Conservation (phyloP, 2,329 filamentous ascomycete genomes). For the Teratosphaeria nubilosa region DNA sequence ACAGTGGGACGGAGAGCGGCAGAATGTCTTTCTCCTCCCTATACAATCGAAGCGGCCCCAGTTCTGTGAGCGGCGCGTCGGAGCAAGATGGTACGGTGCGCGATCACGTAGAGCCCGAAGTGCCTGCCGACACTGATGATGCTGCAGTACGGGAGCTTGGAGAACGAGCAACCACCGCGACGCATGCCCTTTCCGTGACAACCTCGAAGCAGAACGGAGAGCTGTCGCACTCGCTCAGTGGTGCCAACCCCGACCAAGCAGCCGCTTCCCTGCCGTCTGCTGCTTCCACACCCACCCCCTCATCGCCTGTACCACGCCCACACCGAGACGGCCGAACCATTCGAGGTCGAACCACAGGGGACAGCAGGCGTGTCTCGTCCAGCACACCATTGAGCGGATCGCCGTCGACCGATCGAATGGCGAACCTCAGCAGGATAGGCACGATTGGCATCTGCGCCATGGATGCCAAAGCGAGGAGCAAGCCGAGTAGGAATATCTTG, state of each 20-base stretch:
- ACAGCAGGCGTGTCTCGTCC: slow-evolving; percentile 68
- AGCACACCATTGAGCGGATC: slow-evolving; percentile 77
- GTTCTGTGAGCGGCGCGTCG: slow-evolving; percentile 35
- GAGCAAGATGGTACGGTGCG: slow-evolving; percentile 32
- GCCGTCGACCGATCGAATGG: slow-evolving; percentile 60
- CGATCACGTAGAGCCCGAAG: not conserved
- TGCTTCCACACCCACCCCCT: slow-evolving; percentile 56
- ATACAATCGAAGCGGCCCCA: slow-evolving; percentile 49
- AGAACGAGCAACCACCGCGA: slow-evolving; percentile 31
- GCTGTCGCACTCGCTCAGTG: slow-evolving; percentile 27
- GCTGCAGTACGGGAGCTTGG: not conserved
- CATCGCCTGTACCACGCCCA: slow-evolving; percentile 10
- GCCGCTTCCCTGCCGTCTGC: slow-evolving; percentile 56
- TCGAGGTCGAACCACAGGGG: slow-evolving; percentile 36
- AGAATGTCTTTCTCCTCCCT: slow-evolving; percentile 64
- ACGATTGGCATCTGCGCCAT: slow-evolving; percentile 89
- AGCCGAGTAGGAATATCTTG: slow-evolving; percentile 91
- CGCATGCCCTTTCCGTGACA: slow-evolving; percentile 34
- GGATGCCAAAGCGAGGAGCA: slow-evolving; percentile 91
- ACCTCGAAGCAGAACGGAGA: slow-evolving; percentile 36
- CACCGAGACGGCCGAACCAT: slow-evolving; percentile 12
- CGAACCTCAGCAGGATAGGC: slow-evolving; percentile 43
- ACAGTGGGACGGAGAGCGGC: slow-evolving; percentile 39
- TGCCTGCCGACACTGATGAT: not conserved
- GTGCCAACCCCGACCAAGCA: slow-evolving; percentile 54